Percentiles rank a stretch among this genome's conserved stretches.
Evolutionary conservation across 2,329 filamentous ascomycete genomes (phyloP).

Genomic region (Ophiostoma piceae): DNA sequence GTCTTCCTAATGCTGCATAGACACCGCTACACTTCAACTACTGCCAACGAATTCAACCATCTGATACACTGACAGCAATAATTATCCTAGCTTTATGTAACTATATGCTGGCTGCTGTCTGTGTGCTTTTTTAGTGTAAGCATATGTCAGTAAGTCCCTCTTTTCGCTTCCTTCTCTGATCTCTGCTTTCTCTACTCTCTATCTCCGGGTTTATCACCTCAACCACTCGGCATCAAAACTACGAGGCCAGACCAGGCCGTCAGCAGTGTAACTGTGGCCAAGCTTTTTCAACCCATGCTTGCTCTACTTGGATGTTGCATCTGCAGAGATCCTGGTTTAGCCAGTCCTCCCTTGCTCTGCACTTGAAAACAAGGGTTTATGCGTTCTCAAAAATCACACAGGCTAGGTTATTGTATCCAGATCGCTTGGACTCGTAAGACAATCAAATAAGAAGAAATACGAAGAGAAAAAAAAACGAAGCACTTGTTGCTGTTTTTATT

Average conservation of each 20-base stretch:
- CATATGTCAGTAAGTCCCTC: background rate
- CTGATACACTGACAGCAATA: background rate
- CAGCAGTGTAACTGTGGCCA: conserved; percentile 7
- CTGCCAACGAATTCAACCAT: background rate
- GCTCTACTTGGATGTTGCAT: background rate
- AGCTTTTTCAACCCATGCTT: background rate
- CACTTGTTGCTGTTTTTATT: background rate
- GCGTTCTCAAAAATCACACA: background rate
- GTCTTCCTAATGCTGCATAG: conserved; percentile 13
- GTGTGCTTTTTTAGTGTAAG: no score
- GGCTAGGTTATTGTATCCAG: background rate
- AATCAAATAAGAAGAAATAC: no score
- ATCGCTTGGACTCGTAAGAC: background rate
- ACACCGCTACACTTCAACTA: conserved; percentile 12
- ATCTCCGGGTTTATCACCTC: background rate
- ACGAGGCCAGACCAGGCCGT: background rate
- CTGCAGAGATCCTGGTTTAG: background rate
- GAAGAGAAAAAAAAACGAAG: no score
- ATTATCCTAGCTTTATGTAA: background rate
- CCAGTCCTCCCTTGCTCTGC: background rate
- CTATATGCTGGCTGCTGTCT: background rate
- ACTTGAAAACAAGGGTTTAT: conserved; percentile 10
- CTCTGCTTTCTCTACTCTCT: background rate
- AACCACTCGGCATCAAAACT: conserved; percentile 1
- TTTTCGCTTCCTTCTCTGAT: background rate